phyloP scores from a whole-genome alignment of 2,329 filamentous ascomycete genomes.

The Cladosporium sp. region DNA sequence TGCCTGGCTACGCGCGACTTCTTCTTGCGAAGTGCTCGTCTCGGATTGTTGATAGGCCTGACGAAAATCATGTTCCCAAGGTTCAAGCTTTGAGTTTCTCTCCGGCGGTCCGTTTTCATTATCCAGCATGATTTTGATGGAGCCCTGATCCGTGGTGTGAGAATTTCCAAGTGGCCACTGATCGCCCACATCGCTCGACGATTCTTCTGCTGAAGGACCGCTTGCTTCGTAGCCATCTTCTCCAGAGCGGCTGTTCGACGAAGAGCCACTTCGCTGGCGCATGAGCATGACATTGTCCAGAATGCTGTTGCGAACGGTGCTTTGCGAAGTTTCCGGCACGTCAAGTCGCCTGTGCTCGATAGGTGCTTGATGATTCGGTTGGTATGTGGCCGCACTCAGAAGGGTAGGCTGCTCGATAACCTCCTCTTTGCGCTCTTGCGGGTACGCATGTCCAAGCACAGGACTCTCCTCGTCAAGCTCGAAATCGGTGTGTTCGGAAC shows the following conservation, averaged over 20 bases:
- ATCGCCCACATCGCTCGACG: slow-evolving; percentile 3
- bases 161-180: slow-evolving; percentile 4
- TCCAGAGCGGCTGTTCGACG: slow-evolving; percentile 25
- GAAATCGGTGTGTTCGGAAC: slow-evolving; percentile 40
- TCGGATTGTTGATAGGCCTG: slow-evolving; percentile 4
- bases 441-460: slow-evolving; percentile 31
- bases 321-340: background rate
- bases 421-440: background rate
- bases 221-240: slow-evolving; percentile 31
- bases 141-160: slow-evolving; percentile 24
- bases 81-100: background rate
- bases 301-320: slow-evolving; percentile 17
- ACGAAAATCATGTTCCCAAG: background rate
- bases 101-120: slow-evolving; percentile 17
- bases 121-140: slow-evolving; percentile 34
- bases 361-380: background rate
- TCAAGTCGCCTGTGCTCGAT: background rate
- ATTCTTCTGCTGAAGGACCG: slow-evolving; percentile 20
- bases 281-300: slow-evolving; percentile 32
- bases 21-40: slow-evolving; percentile 12
- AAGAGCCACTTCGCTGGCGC: slow-evolving; percentile 28
- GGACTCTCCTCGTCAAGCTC: slow-evolving; percentile 60
- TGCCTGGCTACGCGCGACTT: slow-evolving; percentile 17
- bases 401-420: background rate
- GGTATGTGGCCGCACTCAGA: slow-evolving; percentile 1